Percentiles rank a stretch among this genome's conserved stretches.
Conservation (phyloP, 2,329 filamentous ascomycete genomes). For the Talaromyces sp. region DNA sequence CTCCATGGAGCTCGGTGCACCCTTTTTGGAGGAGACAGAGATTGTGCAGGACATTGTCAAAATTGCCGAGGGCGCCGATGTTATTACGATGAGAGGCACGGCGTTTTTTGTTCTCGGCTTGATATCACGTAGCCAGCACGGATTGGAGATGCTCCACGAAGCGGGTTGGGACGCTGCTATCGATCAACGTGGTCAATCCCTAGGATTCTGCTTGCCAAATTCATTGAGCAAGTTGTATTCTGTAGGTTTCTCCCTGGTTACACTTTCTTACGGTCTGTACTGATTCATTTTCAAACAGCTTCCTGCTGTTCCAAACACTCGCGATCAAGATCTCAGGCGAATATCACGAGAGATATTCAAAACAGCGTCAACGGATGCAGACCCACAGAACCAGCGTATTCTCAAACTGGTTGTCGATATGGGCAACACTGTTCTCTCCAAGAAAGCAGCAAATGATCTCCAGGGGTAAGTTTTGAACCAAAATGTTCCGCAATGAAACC, state of each 20-base stretch:
- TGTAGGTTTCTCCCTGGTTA: conserved; percentile 3
- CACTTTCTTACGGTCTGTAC: not conserved
- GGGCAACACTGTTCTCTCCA: conserved; percentile 88
- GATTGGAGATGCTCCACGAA: conserved; percentile 83
- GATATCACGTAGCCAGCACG: conserved; percentile 86
- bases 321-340: conserved; percentile 40
- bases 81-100: conserved; percentile 90
- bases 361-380: conserved; percentile 54
- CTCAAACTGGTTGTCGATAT: conserved; percentile 81
- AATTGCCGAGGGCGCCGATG: conserved; percentile 81
- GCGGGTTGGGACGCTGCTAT: conserved; percentile 91
- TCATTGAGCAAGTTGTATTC: conserved; percentile 63
- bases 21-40: conserved; percentile 84
- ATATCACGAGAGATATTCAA: conserved; percentile 44
- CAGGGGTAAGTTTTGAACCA: conserved; percentile 43
- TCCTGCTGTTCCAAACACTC: conserved; percentile 33
- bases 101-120: conserved; percentile 94
- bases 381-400: conserved; percentile 67
- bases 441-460: conserved; percentile 77
- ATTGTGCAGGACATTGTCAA: conserved; percentile 81
- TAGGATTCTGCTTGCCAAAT: conserved; percentile 82
- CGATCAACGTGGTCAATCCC: conserved; percentile 71
- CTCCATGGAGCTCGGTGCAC: conserved; percentile 93
- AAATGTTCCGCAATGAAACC: not conserved
- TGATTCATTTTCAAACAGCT: conserved; percentile 17